A percentile compares a stretch with the other conserved stretches of the same genome.
Evolutionary conservation across 768 basidiomycete genomes (phyloP).

Genomic region (Phlebiopsis flavidoalba): DNA sequence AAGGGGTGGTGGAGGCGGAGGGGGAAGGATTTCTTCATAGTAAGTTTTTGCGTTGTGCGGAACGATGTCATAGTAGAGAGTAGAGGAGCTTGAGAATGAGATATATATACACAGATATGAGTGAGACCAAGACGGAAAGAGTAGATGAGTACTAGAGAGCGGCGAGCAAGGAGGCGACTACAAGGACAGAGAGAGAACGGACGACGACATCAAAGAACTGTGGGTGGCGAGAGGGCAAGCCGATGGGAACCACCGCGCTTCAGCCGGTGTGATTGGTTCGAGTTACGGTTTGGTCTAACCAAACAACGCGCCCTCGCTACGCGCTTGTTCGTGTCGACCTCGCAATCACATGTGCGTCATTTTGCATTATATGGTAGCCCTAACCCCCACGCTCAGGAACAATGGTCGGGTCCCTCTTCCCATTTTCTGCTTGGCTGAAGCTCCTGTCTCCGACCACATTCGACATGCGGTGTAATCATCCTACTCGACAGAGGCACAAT

Average conservation of each 20-base stretch:
- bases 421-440: no score
- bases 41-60: neutral
- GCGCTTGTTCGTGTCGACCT: neutral
- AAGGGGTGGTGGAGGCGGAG: constrained; percentile 21
- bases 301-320: neutral
- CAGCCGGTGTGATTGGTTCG: neutral
- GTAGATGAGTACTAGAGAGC: neutral
- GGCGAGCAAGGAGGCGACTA: neutral
- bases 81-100: neutral
- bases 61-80: constrained; percentile 8
- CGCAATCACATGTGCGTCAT: neutral
- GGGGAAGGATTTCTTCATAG: constrained; percentile 23
- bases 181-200: neutral
- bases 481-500: no score
- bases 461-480: no score
- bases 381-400: no score
- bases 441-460: no score
- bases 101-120: neutral
- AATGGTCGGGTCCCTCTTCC: no score
- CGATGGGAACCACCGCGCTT: neutral
- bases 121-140: neutral
- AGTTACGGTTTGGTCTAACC: constrained; percentile 1
- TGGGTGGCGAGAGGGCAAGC: neutral
- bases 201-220: neutral
- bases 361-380: no score